Evolutionary conservation across 306 rosid genomes (phyloP), one percentile per base, ranked within the genome.

Genomic region (Morella rubra): DNA sequence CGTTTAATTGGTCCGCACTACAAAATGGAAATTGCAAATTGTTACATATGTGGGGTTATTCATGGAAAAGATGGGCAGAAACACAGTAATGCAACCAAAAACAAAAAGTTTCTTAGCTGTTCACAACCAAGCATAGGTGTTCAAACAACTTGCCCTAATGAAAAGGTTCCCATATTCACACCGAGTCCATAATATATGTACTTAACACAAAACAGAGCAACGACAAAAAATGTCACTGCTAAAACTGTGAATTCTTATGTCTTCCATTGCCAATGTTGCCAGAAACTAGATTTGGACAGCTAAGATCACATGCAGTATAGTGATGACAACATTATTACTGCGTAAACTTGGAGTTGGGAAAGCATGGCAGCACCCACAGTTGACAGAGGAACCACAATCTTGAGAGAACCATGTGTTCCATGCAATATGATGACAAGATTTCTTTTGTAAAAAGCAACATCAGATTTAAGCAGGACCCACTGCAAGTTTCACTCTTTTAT

Each of bases 1-100:
- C 99, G 80, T 91, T 96, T 77, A 96, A 78, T 85, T 96, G 99
- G 78, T 96, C 99, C 77, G 85, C 99, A 50, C 99, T 96, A 74
- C 79, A 83, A 76, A 68, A 71, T 42, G 47, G 37, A 71, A 9
- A 49, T 78, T 22, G 71, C 70, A 69, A 73, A 54, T 8, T 6
- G 77, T 51, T 46, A 52, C 46, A 44, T 58, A 74, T 76, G 37
- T 49, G 64, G 32, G 61, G 41, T 45, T 72, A 42, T 71, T 74
- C 56, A 77, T 73, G 32, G 42, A 47, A 51, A 62, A 55, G 62
- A 56, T 3, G 7, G 45, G 69, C 44, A 22, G 4, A 71, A 14
- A 40, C 42, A 50, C 60, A 16, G 7, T 5, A 20, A 24, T 71
- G 69, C 19, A 58, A 65, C 50, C 46, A 69, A 27, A 60, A 65